A percentile compares a stretch with the other conserved stretches of the same genome.
Evolutionary conservation across 2,329 filamentous ascomycete species (phyloP).

Genomic region (Sporothrix brasiliensis): DNA sequence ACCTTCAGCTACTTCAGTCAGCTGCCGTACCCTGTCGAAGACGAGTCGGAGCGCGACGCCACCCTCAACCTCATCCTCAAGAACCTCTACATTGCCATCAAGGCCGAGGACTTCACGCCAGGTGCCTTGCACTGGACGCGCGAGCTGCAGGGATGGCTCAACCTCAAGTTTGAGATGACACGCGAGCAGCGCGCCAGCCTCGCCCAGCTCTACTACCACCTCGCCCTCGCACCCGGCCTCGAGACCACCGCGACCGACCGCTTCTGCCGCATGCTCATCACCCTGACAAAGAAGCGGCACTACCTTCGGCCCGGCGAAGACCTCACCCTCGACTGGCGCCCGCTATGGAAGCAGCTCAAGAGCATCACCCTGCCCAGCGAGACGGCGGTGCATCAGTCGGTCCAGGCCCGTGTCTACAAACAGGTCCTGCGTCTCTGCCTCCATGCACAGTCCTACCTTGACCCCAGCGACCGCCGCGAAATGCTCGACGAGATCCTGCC

Average conservation of each 20-base stretch:
- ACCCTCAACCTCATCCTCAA: constrained; percentile 87
- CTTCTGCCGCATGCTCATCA: constrained; percentile 95
- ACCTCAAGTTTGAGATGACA: constrained; percentile 95
- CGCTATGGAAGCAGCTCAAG: constrained; percentile 91
- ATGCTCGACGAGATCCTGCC: constrained; percentile 80
- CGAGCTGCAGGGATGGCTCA: constrained; percentile 92
- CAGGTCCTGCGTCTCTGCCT: constrained; percentile 84
- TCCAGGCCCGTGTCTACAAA: constrained; percentile 60
- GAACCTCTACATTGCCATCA: constrained; percentile 87
- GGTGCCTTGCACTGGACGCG: constrained; percentile 96
- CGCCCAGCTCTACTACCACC: constrained; percentile 90
- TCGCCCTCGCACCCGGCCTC: constrained; percentile 85
- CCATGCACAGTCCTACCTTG: constrained; percentile 89
- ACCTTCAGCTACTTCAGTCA: constrained; percentile 93
- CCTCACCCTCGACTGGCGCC: constrained; percentile 88
- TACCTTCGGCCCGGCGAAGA: constrained; percentile 91
- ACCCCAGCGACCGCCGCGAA: constrained; percentile 78
- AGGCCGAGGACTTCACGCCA: constrained; percentile 90
- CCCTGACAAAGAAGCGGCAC: constrained; percentile 93
- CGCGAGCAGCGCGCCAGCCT: constrained; percentile 80
- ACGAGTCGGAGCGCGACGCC: constrained; percentile 72
- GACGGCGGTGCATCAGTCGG: constrained; percentile 65
- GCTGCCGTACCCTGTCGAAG: constrained; percentile 86
- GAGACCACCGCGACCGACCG: constrained; percentile 81
- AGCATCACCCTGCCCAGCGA: constrained; percentile 85